Evolutionary conservation across 768 basidiomycete genomes (phyloP).

Genomic region (Psilocybe tampanensis): DNA sequence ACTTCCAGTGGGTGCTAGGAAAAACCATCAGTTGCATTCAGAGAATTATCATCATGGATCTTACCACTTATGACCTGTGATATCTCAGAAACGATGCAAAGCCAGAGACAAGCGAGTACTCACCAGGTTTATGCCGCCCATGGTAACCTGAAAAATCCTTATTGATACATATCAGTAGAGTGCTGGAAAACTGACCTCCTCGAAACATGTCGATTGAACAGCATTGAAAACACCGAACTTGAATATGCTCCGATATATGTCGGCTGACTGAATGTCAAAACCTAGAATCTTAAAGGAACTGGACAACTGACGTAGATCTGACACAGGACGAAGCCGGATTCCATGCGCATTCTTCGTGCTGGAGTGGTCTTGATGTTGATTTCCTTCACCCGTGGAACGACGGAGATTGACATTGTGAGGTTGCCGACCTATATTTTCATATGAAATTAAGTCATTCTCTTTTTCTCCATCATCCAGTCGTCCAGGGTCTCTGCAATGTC

Average conservation of each 20-base stretch:
- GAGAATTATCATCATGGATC: not conserved
- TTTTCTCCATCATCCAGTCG: not conserved
- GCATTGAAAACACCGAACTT: conserved; percentile 92
- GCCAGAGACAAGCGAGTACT: conserved; percentile 8
- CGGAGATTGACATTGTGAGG: not conserved
- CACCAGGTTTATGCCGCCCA: conserved; percentile 69
- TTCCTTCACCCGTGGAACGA: not conserved
- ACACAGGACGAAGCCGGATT: conserved; percentile 66
- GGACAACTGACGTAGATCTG: conserved; percentile 61
- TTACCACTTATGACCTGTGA: conserved; percentile 75
- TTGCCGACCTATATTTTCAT: not conserved
- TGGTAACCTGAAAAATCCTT: conserved; percentile 47
- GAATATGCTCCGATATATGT: conserved; percentile 79
- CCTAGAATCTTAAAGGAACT: not conserved
- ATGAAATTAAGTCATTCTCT: not conserved
- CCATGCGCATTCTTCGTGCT: conserved; percentile 33
- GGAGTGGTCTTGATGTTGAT: not conserved
- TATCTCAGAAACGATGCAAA: not conserved
- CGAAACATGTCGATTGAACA: conserved; percentile 84
- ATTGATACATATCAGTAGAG: not conserved
- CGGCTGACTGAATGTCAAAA: conserved; percentile 51
- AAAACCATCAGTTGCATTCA: not conserved
- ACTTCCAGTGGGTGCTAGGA: conserved; percentile 88
- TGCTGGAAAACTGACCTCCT: conserved; percentile 52
- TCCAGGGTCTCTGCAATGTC: not conserved